Percentiles rank a stretch among this genome's conserved stretches.
These are phyloP conservation scores for Didymella segeticola DNA, from an alignment of 2,329 filamentous ascomycete genomes.

Conservation along the genomic window DNA sequence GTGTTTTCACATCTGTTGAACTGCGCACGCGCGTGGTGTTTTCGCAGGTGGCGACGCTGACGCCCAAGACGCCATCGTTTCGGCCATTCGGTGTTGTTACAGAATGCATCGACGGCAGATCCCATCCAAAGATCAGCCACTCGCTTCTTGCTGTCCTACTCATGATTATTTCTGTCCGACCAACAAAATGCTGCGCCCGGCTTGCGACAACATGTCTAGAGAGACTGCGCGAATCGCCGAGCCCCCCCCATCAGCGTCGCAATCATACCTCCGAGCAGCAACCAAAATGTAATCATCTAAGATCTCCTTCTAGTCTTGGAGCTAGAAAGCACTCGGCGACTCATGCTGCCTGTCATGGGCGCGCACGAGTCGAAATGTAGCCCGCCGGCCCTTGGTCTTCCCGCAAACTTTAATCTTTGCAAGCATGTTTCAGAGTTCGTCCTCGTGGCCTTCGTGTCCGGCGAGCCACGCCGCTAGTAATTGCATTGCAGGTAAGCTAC, in stretches of 20 bases:
- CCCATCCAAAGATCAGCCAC: slow-evolving; percentile 11
- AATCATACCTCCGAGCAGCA: slow-evolving; percentile 10
- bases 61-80: slow-evolving; percentile 13
- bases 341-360: slow-evolving; percentile 10
- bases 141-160: slow-evolving; percentile 12
- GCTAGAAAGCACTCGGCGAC: slow-evolving; percentile 27
- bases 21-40: slow-evolving; percentile 1
- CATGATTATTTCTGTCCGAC: slow-evolving; percentile 11
- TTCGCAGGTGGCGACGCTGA: slow-evolving; percentile 1
- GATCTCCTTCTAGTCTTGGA: slow-evolving; percentile 14
- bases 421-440: slow-evolving; percentile 29
- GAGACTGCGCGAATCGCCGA: slow-evolving; percentile 11
- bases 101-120: slow-evolving; percentile 9
- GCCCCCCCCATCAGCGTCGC: slow-evolving; percentile 8
- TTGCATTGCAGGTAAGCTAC: slow-evolving; percentile 3
- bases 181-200: slow-evolving; percentile 4
- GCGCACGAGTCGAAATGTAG: slow-evolving; percentile 3
- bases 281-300: not conserved
- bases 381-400: slow-evolving; percentile 17
- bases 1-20: slow-evolving; percentile 15
- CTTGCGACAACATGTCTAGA: not conserved
- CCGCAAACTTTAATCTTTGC: slow-evolving; percentile 32
- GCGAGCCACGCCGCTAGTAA: slow-evolving; percentile 14
- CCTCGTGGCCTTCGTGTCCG: slow-evolving; percentile 17
- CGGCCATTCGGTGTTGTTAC: slow-evolving; percentile 20